phyloP scores from a whole-genome alignment of 257 asterid genomes.

The Scutellaria galericulata region DNA sequence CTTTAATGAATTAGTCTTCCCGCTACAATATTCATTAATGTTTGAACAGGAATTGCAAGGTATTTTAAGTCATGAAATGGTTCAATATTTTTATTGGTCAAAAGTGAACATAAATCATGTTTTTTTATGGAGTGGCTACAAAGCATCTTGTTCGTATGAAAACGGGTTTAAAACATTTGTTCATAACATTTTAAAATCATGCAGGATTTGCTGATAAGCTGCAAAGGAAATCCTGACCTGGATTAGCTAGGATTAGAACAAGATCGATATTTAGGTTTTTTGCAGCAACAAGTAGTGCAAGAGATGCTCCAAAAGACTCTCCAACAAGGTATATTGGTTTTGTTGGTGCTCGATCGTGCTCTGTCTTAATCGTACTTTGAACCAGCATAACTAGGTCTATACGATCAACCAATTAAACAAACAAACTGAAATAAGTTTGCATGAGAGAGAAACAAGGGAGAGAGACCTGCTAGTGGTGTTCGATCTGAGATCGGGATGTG shows the following conservation, averaged over 20 bases:
- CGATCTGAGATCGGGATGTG: conserved; percentile 58
- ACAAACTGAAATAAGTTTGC: too few relatives aligned
- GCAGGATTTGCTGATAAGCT: background rate
- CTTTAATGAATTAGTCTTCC: too few relatives aligned
- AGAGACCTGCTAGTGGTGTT: conserved; percentile 54
- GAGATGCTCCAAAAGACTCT: conserved; percentile 64
- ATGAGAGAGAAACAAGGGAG: background rate
- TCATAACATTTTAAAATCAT: too few relatives aligned
- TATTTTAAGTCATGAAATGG: too few relatives aligned
- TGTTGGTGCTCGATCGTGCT: conserved; percentile 39
- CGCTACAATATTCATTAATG: too few relatives aligned
- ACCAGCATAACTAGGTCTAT: conserved; percentile 41
- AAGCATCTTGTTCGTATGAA: too few relatives aligned
- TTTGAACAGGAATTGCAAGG: too few relatives aligned
- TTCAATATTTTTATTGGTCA: too few relatives aligned
- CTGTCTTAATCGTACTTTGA: conserved; percentile 47
- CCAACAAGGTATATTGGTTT: conserved; percentile 64
- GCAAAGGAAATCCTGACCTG: conserved; percentile 41
- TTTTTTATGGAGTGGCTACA: too few relatives aligned
- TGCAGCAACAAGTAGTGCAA: conserved; percentile 65
- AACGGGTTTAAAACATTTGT: too few relatives aligned
- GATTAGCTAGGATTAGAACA: conserved; percentile 56
- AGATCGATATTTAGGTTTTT: conserved; percentile 57
- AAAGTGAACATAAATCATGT: too few relatives aligned
- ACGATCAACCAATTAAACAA: background rate